Conservation (phyloP, 2,329 filamentous ascomycete genomes). For the Coniochaeta ligniaria region DNA sequence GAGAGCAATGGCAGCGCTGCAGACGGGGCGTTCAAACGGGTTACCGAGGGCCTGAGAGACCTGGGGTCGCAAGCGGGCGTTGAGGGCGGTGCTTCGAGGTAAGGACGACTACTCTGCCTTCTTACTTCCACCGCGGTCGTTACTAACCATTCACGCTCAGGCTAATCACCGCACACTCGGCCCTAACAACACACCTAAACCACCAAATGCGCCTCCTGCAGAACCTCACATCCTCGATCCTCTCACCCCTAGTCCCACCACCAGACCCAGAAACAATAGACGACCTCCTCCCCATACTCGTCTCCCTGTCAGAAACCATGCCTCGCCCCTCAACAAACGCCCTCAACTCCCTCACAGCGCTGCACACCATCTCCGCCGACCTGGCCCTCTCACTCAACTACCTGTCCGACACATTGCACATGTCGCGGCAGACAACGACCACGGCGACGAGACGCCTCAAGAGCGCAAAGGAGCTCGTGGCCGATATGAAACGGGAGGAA, state of each 20-base stretch:
- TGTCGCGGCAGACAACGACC: constrained; percentile 82
- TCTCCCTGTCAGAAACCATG: constrained; percentile 58
- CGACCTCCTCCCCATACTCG: constrained; percentile 59
- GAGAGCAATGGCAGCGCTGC: constrained; percentile 58
- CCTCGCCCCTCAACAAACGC: constrained; percentile 56
- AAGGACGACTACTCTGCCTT: constrained; percentile 12
- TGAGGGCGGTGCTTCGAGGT: constrained; percentile 67
- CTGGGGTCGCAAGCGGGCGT: constrained; percentile 67
- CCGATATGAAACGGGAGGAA: constrained; percentile 76
- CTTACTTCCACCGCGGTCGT: not conserved
- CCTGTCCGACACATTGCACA: constrained; percentile 86
- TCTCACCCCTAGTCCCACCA: constrained; percentile 60
- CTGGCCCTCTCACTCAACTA: constrained; percentile 76
- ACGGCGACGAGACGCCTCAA: constrained; percentile 74
- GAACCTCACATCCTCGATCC: constrained; percentile 61
- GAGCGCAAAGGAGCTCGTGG: constrained; percentile 76
- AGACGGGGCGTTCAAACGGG: constrained; percentile 60
- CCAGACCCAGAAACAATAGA: constrained; percentile 61
- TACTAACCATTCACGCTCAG: constrained; percentile 32
- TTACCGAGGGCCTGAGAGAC: constrained; percentile 63
- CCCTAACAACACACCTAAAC: constrained; percentile 64
- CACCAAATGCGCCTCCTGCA: constrained; percentile 73
- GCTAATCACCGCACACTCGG: constrained; percentile 68
- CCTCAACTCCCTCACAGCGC: constrained; percentile 57
- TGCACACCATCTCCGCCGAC: constrained; percentile 65